Conservation (phyloP, 2,329 filamentous ascomycete genomes). For the Chaetomium sp. region DNA sequence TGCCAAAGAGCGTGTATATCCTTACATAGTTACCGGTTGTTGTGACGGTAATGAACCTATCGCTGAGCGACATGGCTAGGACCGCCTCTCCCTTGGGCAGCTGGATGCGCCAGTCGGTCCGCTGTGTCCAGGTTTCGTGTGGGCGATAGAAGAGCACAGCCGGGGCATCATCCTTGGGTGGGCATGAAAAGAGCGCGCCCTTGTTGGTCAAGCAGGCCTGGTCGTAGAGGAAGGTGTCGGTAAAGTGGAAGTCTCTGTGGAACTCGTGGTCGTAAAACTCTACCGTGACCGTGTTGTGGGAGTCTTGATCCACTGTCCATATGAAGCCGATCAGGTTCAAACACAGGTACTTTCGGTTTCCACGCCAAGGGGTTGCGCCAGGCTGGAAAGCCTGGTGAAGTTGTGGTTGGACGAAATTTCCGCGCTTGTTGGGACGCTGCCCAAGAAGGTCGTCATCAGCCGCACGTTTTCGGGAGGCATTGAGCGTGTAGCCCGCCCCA, state of each 20-base stretch:
- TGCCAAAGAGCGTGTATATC: constrained; percentile 89
- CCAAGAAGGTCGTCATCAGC: constrained; percentile 50
- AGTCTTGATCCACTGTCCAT: constrained; percentile 96
- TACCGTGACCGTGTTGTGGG: constrained; percentile 89
- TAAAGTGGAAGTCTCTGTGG: constrained; percentile 95
- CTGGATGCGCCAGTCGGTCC: constrained; percentile 85
- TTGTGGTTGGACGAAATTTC: constrained; percentile 58
- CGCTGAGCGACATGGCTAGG: constrained; percentile 84
- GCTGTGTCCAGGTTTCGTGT: constrained; percentile 93
- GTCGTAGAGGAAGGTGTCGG: constrained; percentile 92
- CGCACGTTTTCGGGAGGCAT: constrained; percentile 52
- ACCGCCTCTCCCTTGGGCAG: constrained; percentile 87
- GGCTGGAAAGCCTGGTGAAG: constrained; percentile 88
- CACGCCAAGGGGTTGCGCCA: constrained; percentile 92
- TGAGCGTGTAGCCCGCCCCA: constrained; percentile 80
- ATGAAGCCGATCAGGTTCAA: constrained; percentile 92
- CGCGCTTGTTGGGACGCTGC: constrained; percentile 52
- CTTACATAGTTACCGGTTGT: constrained; percentile 87
- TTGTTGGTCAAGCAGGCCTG: constrained; percentile 89
- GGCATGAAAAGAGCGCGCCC: constrained; percentile 83
- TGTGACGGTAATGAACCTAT: constrained; percentile 86
- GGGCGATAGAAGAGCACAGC: constrained; percentile 94
- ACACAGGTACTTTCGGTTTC: constrained; percentile 89
- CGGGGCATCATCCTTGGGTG: constrained; percentile 63
- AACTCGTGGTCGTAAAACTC: constrained; percentile 96